Conservation (phyloP, 83 land plant species). For the Picea engelmannii region DNA sequence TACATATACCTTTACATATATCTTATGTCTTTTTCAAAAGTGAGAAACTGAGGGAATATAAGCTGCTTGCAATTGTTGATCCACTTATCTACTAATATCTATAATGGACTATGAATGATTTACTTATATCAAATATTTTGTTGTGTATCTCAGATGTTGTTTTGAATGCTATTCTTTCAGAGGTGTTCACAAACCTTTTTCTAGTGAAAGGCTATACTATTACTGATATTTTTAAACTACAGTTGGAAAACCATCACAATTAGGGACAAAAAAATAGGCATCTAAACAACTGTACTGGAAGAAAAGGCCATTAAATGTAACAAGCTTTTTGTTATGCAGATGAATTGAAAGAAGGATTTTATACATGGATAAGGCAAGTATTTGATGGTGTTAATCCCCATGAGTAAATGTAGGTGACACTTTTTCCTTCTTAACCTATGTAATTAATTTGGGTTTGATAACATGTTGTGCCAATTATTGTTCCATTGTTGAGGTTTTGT, state of each 20-base stretch:
- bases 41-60: too few species aligned
- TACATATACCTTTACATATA: background rate
- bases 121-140: too few species aligned
- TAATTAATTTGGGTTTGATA: background rate
- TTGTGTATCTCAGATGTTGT: background rate
- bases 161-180: background rate
- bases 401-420: background rate
- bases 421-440: background rate
- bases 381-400: background rate
- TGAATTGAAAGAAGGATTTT: constrained; percentile 54
- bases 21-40: too few species aligned
- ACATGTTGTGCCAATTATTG: constrained; percentile 46
- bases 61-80: too few species aligned
- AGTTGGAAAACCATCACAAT: constrained; percentile 54
- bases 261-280: constrained; percentile 55
- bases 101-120: too few species aligned
- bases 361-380: constrained; percentile 59
- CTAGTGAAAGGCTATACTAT: background rate
- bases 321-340: constrained; percentile 52
- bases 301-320: constrained; percentile 57
- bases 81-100: too few species aligned
- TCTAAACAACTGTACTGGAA: constrained; percentile 47
- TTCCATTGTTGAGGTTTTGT: constrained; percentile 40
- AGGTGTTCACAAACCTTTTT: background rate
- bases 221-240: background rate